Percentiles rank a stretch among this genome's conserved stretches.
These are phyloP conservation scores for Suhomyces kunorum DNA, from an alignment of 1,139 yeast genomes.

Conservation along the genomic window DNA sequence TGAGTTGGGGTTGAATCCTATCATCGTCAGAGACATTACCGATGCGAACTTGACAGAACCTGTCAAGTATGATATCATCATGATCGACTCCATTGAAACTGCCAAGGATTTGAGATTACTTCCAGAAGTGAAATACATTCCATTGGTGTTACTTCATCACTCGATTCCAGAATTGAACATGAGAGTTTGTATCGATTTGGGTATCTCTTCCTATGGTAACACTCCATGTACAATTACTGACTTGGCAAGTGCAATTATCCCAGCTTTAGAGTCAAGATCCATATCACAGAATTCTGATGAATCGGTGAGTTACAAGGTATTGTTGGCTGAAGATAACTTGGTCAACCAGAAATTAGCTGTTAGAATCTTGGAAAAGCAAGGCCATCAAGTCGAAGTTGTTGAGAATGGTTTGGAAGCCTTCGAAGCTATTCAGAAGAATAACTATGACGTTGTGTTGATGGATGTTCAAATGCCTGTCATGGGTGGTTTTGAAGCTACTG, in stretches of 20 bases:
- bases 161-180: constrained; percentile 77
- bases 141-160: constrained; percentile 74
- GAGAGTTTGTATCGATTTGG: constrained; percentile 79
- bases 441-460: constrained; percentile 83
- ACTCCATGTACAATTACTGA: constrained; percentile 84
- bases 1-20: constrained; percentile 50
- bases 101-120: constrained; percentile 68
- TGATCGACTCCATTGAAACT: constrained; percentile 75
- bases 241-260: constrained; percentile 77
- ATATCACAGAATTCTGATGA: constrained; percentile 81
- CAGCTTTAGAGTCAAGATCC: constrained; percentile 80
- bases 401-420: constrained; percentile 84
- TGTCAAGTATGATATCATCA: constrained; percentile 71
- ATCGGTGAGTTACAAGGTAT: constrained; percentile 68
- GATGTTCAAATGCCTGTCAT: constrained; percentile 95
- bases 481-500: constrained; percentile 94
- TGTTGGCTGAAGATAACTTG: constrained; percentile 83
- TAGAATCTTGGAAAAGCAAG: constrained; percentile 76
- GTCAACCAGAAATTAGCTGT: constrained; percentile 88
- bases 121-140: constrained; percentile 78
- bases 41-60: constrained; percentile 56
- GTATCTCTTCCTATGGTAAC: constrained; percentile 84
- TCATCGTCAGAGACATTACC: constrained; percentile 51
- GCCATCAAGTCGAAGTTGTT: constrained; percentile 79
- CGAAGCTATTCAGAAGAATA: constrained; percentile 66